Conservation (phyloP, 164 flowering plant species). For the Malania oleifera region DNA sequence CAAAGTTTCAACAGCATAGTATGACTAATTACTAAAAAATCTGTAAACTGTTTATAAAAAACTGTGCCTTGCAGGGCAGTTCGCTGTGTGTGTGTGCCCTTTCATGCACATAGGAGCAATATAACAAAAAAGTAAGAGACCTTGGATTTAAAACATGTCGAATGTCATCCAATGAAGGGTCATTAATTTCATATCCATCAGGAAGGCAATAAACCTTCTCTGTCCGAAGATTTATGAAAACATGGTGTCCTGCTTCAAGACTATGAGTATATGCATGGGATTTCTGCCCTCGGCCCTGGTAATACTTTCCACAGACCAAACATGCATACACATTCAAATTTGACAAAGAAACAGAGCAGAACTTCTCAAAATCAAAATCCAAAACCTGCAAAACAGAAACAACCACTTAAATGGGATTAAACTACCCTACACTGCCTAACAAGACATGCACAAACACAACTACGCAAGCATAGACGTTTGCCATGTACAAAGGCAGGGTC, state of each 20-base stretch:
- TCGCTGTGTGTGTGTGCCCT: no score
- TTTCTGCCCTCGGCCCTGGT: constrained; percentile 89
- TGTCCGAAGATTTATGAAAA: constrained; percentile 85
- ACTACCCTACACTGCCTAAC: not conserved
- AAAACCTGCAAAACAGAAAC: constrained; percentile 51
- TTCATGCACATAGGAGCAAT: not conserved
- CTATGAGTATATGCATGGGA: constrained; percentile 99
- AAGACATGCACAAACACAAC: not conserved
- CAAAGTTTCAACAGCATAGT: not conserved
- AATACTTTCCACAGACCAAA: constrained; percentile 96
- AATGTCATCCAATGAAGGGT: constrained; percentile 93
- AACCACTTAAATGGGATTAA: not conserved
- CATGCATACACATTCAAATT: constrained; percentile 97
- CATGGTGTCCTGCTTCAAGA: constrained; percentile 95
- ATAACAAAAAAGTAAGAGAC: constrained; percentile 21
- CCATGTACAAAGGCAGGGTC: no score
- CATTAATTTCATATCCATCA: constrained; percentile 94
- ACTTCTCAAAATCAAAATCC: constrained; percentile 98
- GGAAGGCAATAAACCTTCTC: constrained; percentile 98
- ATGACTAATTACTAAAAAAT: no score
- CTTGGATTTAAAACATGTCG: constrained; percentile 93
- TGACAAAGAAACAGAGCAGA: constrained; percentile 93
- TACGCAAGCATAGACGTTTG: no score
- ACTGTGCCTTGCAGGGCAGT: no score
- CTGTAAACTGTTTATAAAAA: no score